phyloP scores from a whole-genome alignment of 2,329 filamentous ascomycete species.

The Penicillium brevicompactum region DNA sequence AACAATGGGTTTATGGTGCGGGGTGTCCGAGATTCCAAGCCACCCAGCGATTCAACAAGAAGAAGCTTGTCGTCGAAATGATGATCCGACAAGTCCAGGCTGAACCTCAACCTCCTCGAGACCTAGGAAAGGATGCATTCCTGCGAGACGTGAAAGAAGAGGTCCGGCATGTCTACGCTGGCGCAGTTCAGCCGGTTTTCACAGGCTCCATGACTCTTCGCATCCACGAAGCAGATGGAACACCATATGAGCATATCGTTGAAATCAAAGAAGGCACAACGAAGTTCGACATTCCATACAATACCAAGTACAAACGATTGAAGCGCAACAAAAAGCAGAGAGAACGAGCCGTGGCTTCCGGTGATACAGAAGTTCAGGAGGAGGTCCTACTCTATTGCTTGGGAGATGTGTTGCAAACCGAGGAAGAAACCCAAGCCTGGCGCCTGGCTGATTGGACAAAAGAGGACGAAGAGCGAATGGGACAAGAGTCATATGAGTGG shows the following conservation, averaged over 20 bases:
- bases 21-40: conserved; percentile 89
- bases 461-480: conserved; percentile 88
- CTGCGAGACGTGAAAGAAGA: conserved; percentile 83
- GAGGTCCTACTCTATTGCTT: conserved; percentile 88
- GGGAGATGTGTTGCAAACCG: conserved; percentile 82
- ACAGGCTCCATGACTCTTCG: conserved; percentile 96
- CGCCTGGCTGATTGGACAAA: conserved; percentile 83
- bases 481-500: conserved; percentile 97
- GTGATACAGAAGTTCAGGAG: conserved; percentile 69
- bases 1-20: conserved; percentile 85
- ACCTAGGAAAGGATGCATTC: conserved; percentile 74
- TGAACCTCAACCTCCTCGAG: conserved; percentile 56
- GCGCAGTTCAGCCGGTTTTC: conserved; percentile 75
- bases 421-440: conserved; percentile 83
- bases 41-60: conserved; percentile 93
- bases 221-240: conserved; percentile 97
- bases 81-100: conserved; percentile 76
- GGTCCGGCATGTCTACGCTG: conserved; percentile 67
- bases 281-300: conserved; percentile 94
- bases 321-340: conserved; percentile 85
- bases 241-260: conserved; percentile 96
- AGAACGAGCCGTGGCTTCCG: conserved; percentile 69
- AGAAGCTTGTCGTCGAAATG: conserved; percentile 92
- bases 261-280: conserved; percentile 86
- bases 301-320: conserved; percentile 97